Conservation (phyloP, 352 stramenopile species). For the Pythium dissimile region DNA sequence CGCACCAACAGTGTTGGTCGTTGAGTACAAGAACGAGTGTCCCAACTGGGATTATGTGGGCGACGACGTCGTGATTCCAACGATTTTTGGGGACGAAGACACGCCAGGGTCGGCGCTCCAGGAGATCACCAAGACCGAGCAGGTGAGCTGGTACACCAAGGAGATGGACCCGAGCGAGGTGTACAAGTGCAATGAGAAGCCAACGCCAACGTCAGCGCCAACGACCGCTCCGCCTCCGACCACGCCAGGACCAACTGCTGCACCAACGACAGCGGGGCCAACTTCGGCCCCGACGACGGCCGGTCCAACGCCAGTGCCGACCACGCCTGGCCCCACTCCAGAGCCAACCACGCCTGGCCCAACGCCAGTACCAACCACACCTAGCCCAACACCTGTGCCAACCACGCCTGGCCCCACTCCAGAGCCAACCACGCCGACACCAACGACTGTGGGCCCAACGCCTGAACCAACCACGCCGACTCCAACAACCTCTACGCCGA, state of each 20-base stretch:
- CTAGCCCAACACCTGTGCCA: not conserved
- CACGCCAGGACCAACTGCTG: not conserved
- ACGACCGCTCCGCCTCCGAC: not conserved
- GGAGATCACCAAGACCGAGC: not conserved
- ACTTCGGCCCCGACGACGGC: too few species aligned
- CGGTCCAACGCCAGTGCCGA: not conserved
- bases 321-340: not conserved
- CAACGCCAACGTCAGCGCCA: not conserved
- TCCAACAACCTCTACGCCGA: not conserved
- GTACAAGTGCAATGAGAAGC: constrained; percentile 6
- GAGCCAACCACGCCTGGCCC: not conserved
- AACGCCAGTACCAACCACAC: not conserved
- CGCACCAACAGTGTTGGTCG: not conserved
- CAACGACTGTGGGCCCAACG: not conserved
- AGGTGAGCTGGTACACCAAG: constrained; percentile 5
- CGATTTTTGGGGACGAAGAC: not conserved
- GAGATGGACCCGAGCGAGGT: not conserved
- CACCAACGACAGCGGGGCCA: constrained; percentile 2
- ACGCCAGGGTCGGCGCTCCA: not conserved
- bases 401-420: not conserved
- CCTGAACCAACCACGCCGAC: not conserved
- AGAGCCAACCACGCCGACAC: not conserved
- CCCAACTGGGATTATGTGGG: constrained; percentile 3
- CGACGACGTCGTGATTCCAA: not conserved
- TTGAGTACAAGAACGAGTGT: not conserved